Evolutionary conservation across 2,329 filamentous ascomycete genomes (phyloP).

Genomic region (Arthrinium phaeospermum): DNA sequence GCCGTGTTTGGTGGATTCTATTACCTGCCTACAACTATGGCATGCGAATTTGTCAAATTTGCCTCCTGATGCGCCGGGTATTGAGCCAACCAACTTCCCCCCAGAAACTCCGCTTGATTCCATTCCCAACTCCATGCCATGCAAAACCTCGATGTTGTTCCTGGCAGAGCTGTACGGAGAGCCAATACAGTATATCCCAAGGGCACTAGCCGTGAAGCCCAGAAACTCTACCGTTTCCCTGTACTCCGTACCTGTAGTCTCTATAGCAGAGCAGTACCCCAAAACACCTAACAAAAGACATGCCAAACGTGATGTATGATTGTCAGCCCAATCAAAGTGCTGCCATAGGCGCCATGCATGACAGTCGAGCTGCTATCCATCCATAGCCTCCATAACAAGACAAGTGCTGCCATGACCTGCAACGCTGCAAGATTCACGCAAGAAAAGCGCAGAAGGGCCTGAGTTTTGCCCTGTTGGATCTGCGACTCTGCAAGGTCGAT

Average conservation of each 20-base stretch:
- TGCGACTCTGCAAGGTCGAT: conserved; percentile 38
- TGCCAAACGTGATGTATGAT: conserved; percentile 40
- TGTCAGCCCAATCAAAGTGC: conserved; percentile 34
- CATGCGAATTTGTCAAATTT: neutral
- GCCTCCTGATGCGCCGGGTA: conserved; percentile 16
- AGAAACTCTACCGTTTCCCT: neutral
- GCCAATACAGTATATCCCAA: neutral
- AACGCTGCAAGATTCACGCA: conserved; percentile 35
- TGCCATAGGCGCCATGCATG: conserved; percentile 34
- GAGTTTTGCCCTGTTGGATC: conserved; percentile 29
- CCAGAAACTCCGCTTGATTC: conserved; percentile 7
- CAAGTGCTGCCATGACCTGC: conserved; percentile 34
- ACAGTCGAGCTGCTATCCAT: conserved; percentile 27
- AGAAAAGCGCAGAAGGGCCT: conserved; percentile 31
- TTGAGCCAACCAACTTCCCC: neutral
- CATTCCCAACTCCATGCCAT: conserved; percentile 15
- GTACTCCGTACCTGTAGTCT: neutral
- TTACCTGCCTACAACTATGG: neutral
- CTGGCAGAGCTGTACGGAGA: neutral
- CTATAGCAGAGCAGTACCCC: neutral
- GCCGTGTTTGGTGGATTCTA: neutral
- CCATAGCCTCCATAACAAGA: conserved; percentile 39
- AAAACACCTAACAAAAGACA: conserved; percentile 28
- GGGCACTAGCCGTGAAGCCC: neutral
- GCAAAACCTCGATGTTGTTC: neutral